These are phyloP conservation scores for Candida gorgasii DNA, from an alignment of 805 yeast species.

Conservation along the genomic window DNA sequence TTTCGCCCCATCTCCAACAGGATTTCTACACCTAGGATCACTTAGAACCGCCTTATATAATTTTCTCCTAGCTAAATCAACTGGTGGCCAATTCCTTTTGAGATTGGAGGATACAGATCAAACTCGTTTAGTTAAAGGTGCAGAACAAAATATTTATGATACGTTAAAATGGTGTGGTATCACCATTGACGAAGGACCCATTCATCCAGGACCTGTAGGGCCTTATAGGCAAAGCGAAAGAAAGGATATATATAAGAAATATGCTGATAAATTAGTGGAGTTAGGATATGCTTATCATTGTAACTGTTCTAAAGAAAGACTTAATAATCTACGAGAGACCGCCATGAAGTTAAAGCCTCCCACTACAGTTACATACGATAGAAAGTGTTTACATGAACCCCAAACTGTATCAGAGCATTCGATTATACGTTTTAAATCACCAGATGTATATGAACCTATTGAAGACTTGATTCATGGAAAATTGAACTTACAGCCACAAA, in stretches of 20 bases:
- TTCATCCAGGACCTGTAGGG: slow-evolving; percentile 50
- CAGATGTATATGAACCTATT: slow-evolving; percentile 65
- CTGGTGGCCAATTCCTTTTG: slow-evolving; percentile 77
- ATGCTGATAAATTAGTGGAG: slow-evolving; percentile 57
- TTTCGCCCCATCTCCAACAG: slow-evolving; percentile 99
- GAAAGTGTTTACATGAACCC: slow-evolving; percentile 58
- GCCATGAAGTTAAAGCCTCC: slow-evolving; percentile 82
- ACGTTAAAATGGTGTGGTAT: slow-evolving; percentile 78
- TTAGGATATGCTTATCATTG: slow-evolving; percentile 83
- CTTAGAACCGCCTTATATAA: slow-evolving; percentile 91
- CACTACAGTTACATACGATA: slow-evolving; percentile 87
- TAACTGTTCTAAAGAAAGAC: slow-evolving; percentile 78
- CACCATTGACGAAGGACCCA: slow-evolving; percentile 80
- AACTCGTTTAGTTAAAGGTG: slow-evolving; percentile 72
- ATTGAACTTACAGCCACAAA: slow-evolving; percentile 76
- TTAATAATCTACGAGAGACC: slow-evolving; percentile 64
- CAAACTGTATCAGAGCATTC: slow-evolving; percentile 16
- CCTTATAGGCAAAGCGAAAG: slow-evolving; percentile 90
- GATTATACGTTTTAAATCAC: slow-evolving; percentile 77
- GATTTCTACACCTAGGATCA: slow-evolving; percentile 90
- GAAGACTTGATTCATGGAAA: slow-evolving; percentile 77
- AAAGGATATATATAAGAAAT: slow-evolving; percentile 58
- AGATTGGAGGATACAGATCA: slow-evolving; percentile 94
- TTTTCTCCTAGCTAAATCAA: slow-evolving; percentile 73
- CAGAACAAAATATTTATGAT: slow-evolving; percentile 77